Evolutionary conservation across 1,284 basidiomycete genomes (phyloP), one percentile per base, ranked within the genome.

Genomic region (Singerocomus inundabilis): DNA sequence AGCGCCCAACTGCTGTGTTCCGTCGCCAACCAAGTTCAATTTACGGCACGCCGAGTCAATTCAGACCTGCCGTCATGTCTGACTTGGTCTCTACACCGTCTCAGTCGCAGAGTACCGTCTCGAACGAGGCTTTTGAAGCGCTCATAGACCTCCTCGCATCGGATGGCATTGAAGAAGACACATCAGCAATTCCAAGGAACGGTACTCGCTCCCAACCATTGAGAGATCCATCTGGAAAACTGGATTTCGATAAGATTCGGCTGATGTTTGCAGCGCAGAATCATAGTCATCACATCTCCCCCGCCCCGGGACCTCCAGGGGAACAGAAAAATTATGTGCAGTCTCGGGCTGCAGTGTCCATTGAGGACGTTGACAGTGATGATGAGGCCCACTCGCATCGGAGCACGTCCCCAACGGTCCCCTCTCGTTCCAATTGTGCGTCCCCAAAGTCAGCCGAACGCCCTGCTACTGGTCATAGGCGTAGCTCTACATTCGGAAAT

Each of bases 141-240:
- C 63, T 69, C 38, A 66, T 69, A 26, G 67, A 71, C 30, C 57
- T 69, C 32, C 59, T 69, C 3, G 56, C 69, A 11, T 57, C 62
- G 5, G 68, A 71, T 28, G 67, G 65, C 25, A 28, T 51, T 15
- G 57, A 64, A 26, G 51, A 64, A 32, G 29, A 48, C 30, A 30
- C 53, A 1, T 32, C 49, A 21, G 21, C 32, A 21, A n/a, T 21
- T 26, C 25, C 37, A 7, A 34, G 16, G 5, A 21, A 40, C 11
- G 32, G 11, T 13, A 15, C 44, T 24, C 44, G 36, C n/a, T 21
- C 44, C 13, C 51, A 48, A 25, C 29, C 50, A 10, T 37, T 69
- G 35, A 51, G 66, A 47, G 67, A 68, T 33, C 12, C 52, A 4
- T 63, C 63, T 1, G 64, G 64, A 29, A 69, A 52, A 56, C 54